Conservation (phyloP, 805 yeast genomes). For the Lipomyces yamanashiensis region DNA sequence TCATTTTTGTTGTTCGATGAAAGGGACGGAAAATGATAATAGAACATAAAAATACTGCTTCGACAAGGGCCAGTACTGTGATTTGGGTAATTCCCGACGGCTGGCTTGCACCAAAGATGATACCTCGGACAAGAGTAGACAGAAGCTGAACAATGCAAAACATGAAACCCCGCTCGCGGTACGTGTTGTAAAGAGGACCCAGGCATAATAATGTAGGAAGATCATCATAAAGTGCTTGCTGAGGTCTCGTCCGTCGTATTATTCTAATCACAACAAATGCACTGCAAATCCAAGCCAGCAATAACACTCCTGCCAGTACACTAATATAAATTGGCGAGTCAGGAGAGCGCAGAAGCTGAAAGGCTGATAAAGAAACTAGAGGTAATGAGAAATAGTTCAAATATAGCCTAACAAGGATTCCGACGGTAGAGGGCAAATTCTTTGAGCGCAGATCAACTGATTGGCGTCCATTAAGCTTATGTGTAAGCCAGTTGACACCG, state of each 20-base stretch:
- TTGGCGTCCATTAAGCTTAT: conserved; percentile 25
- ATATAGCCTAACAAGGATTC: conserved; percentile 40
- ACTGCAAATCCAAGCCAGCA: conserved; percentile 39
- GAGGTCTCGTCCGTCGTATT: conserved; percentile 34
- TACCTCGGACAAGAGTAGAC: conserved; percentile 41
- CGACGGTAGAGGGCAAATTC: conserved; percentile 40
- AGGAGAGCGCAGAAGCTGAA: conserved; percentile 41
- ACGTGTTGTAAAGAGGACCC: conserved; percentile 45
- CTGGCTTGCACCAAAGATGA: conserved; percentile 45
- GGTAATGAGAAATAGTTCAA: conserved; percentile 42
- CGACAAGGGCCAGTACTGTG: conserved; percentile 42
- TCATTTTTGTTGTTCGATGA: conserved; percentile 41
- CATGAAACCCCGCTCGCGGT: conserved; percentile 37
- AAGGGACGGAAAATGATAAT: conserved; percentile 40
- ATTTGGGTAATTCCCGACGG: conserved; percentile 46
- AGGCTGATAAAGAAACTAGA: conserved; percentile 40
- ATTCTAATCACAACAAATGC: conserved; percentile 29
- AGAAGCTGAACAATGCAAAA: conserved; percentile 33
- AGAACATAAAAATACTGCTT: conserved; percentile 37
- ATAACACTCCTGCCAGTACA: conserved; percentile 41
- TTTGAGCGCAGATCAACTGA: conserved; percentile 38
- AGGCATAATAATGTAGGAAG: conserved; percentile 39
- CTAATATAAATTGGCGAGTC: conserved; percentile 37
- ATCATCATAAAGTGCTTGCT: conserved; percentile 40
- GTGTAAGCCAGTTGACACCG: conserved; percentile 23